Percentiles rank a stretch among this genome's conserved stretches.
Evolutionary conservation across 2,329 filamentous ascomycete species (phyloP).

Genomic region (Alternaria atra): DNA sequence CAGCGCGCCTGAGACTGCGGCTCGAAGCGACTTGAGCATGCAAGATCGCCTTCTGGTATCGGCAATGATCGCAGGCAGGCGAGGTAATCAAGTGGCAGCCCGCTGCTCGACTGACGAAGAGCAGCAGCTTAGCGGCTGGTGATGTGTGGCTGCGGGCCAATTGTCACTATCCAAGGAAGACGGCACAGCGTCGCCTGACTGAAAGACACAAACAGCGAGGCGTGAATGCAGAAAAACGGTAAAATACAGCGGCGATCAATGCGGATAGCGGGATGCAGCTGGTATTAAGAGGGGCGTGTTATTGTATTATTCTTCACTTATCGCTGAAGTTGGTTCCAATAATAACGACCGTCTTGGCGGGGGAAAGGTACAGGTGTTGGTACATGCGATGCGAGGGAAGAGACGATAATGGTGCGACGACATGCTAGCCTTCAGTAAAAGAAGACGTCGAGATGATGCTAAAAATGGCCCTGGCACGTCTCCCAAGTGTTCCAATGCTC

Average conservation of each 20-base stretch:
- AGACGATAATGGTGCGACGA: constrained; percentile 8
- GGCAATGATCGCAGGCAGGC: constrained; percentile 35
- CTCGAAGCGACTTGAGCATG: constrained; percentile 37
- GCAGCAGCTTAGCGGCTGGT: constrained; percentile 29
- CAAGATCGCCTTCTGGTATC: constrained; percentile 35
- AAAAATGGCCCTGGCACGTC: too few relatives aligned
- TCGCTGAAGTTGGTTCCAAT: constrained; percentile 29
- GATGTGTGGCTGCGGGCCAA: constrained; percentile 37
- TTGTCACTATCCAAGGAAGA: constrained; percentile 30
- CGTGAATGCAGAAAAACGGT: constrained; percentile 3
- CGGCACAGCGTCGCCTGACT: constrained; percentile 39
- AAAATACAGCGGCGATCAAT: constrained; percentile 22
- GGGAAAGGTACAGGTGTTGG: constrained; percentile 18
- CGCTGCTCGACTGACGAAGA: constrained; percentile 33
- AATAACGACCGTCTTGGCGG: constrained; percentile 37
- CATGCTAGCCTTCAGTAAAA: not conserved
- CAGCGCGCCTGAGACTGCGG: constrained; percentile 27
- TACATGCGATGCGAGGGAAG: constrained; percentile 26
- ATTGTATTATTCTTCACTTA: constrained; percentile 16
- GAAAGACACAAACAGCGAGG: constrained; percentile 19
- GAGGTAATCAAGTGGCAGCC: constrained; percentile 21
- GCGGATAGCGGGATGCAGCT: constrained; percentile 1
- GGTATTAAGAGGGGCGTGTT: constrained; percentile 1
- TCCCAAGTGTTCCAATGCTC: not conserved
- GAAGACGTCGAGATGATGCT: not conserved